Evolutionary conservation across 495 filamentous ascomycete genomes (phyloP).

Genomic region (Trichoderma parareesei): DNA sequence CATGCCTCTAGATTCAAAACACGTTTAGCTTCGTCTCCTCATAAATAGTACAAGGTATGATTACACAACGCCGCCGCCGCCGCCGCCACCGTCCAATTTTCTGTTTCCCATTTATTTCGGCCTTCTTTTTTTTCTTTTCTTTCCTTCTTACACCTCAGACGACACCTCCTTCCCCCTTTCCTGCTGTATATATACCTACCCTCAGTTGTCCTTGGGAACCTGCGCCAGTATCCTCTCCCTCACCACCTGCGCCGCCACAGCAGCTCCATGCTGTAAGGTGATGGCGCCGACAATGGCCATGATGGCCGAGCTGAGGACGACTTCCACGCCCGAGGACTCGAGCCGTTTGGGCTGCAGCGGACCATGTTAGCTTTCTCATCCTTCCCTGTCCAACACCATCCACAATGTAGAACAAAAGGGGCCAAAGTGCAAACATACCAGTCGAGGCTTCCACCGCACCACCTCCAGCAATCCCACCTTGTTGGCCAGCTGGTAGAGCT

Average conservation of each 20-base stretch:
- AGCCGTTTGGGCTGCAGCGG: slow-evolving; percentile 59
- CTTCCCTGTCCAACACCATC: slow-evolving; percentile 1
- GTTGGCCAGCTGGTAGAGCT: slow-evolving; percentile 56
- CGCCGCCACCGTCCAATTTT: background rate
- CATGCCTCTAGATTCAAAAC: slow-evolving; percentile 7
- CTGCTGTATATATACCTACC: background rate
- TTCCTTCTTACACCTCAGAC: background rate
- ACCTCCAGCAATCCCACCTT: slow-evolving; percentile 65
- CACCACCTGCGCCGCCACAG: slow-evolving; percentile 63
- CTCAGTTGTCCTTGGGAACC: slow-evolving; percentile 16
- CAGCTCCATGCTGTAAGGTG: slow-evolving; percentile 74
- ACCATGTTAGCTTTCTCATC: background rate
- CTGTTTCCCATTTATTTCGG: background rate
- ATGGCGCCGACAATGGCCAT: slow-evolving; percentile 85
- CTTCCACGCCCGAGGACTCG: slow-evolving; percentile 57
- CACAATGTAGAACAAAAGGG: background rate
- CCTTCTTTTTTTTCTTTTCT: background rate
- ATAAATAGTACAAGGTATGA: slow-evolving; percentile 10
- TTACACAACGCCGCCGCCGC: slow-evolving; percentile 7
- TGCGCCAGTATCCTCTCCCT: slow-evolving; percentile 64
- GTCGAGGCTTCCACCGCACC: slow-evolving; percentile 77
- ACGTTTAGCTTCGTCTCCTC: slow-evolving; percentile 10
- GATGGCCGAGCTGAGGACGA: slow-evolving; percentile 65
- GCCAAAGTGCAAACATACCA: slow-evolving; percentile 43
- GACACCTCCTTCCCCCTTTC: background rate